Evolutionary conservation across 352 stramenopile species (phyloP).

Genomic region (Pythium pyrilobum): DNA sequence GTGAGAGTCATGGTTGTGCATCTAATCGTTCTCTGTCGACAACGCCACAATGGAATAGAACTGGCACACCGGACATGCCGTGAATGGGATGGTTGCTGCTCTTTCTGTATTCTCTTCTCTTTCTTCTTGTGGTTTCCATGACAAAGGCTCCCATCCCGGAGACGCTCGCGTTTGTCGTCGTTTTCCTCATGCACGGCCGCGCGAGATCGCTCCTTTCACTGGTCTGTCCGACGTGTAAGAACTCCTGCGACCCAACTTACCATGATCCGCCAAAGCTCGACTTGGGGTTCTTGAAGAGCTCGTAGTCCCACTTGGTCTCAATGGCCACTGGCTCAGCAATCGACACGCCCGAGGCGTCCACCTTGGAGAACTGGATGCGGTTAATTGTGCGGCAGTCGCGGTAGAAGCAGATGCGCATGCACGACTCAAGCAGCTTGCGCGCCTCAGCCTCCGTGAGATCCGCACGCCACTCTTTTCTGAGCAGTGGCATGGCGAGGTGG

Average conservation of each 20-base stretch:
- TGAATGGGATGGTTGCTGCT: too few species aligned
- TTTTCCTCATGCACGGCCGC: background rate
- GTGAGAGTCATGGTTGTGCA: too few species aligned
- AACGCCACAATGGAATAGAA: too few species aligned
- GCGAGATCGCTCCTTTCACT: background rate
- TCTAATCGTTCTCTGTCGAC: too few species aligned
- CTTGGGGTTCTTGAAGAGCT: slow-evolving; percentile 85
- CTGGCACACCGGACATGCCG: too few species aligned
- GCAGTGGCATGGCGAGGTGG: slow-evolving; percentile 95
- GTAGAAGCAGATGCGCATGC: slow-evolving; percentile 98
- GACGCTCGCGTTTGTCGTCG: too few species aligned
- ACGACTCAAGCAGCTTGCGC: slow-evolving; percentile 93
- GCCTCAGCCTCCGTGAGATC: slow-evolving; percentile 95
- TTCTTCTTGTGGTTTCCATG: too few species aligned
- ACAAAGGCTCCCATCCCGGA: too few species aligned
- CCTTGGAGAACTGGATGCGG: slow-evolving; percentile 97
- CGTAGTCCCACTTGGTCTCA: slow-evolving; percentile 93
- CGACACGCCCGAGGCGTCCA: slow-evolving; percentile 77
- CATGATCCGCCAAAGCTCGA: slow-evolving; percentile 87
- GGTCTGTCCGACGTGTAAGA: too few species aligned
- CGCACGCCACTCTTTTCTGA: slow-evolving; percentile 93
- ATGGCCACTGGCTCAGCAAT: slow-evolving; percentile 95
- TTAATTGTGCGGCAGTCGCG: slow-evolving; percentile 98
- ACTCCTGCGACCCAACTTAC: slow-evolving; percentile 32
- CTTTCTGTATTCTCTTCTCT: background rate